These are phyloP conservation scores for Paraglomus occultum DNA, from an alignment of 192 early-diverging fungal genomes.

Conservation along the genomic window DNA sequence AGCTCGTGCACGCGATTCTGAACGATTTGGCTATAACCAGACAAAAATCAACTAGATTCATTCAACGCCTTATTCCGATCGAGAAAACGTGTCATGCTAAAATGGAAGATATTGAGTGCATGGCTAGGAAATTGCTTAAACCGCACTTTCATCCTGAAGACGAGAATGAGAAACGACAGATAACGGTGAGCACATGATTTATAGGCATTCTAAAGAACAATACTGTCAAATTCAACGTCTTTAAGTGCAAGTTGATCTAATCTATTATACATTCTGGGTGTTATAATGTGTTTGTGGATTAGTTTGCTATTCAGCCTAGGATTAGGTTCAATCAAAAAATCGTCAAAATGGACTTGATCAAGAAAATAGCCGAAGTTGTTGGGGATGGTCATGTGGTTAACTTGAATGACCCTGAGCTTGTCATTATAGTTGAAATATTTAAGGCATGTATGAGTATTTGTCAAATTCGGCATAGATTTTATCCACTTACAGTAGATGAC, in stretches of 20 bases:
- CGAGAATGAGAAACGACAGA: conserved; percentile 29
- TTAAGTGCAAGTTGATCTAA: too few relatives aligned
- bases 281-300: not conserved
- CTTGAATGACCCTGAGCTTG: conserved; percentile 49
- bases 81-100: conserved; percentile 49
- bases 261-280: not conserved
- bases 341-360: conserved; percentile 47
- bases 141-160: conserved; percentile 45
- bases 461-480: not conserved
- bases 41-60: conserved; percentile 47
- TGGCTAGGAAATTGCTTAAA: conserved; percentile 40
- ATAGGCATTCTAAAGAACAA: not conserved
- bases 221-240: too few relatives aligned
- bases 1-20: conserved; percentile 38
- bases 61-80: conserved; percentile 53
- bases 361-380: conserved; percentile 45
- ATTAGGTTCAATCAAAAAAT: conserved; percentile 59
- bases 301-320: conserved; percentile 58
- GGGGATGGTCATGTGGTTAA: conserved; percentile 55
- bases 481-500: not conserved
- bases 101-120: conserved; percentile 45
- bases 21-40: conserved; percentile 35
- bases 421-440: conserved; percentile 58
- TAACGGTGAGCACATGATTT: conserved; percentile 6
- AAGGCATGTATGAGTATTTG: conserved; percentile 40